Evolutionary conservation across 208 protist species (phyloP), one percentile per base, ranked within the genome.

Genomic region (Borovskyia barvae): DNA sequence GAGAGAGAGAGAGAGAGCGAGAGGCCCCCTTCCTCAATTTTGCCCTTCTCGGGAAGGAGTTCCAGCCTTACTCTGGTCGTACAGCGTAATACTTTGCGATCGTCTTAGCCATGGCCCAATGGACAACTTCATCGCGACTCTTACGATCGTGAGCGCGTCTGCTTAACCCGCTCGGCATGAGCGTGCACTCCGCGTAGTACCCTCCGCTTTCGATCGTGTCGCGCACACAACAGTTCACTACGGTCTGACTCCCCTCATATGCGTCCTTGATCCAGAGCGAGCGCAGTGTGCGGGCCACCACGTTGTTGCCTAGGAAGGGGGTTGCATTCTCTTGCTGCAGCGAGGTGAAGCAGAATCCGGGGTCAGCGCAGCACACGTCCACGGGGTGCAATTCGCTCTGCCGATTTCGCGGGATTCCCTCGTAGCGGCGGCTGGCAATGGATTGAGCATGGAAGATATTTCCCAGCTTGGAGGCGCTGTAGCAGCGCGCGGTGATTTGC

Each of bases 381-480:
- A 92, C 73, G 2, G 85, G 85, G 22, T 72, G 74, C 54, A 87
- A 54, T 25, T 86, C 76, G n/a, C 72, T 80, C 8, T 70, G 74
- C 28, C 59, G 32, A 42, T 85, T 85, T 8, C 82, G 54, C 9
- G 85, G 81, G 19, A 92, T 81, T 46, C 80, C 75, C 53, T 92
- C 85, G 55, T 92, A 92, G 39, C 79, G 78, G 20, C 85, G 77
- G 22, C 19, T 60, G 29, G 81, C 85, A 30, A 92, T 63, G 30
- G 68, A 85, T 58, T 92, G 77, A 3, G 81, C 85, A 66, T 92
- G 85, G 58, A 83, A 92, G 24, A 92, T 72, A 50, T 92, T 92
- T n/a, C 85, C 85, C 28, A 92, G 66, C 60, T 92, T 92, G 12
- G 85, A 89, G 2, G 81, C 80, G 39, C 81, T 87, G 76, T 92